Conservation (phyloP, 306 rosid genomes). For the Styphnolobium japonicum region DNA sequence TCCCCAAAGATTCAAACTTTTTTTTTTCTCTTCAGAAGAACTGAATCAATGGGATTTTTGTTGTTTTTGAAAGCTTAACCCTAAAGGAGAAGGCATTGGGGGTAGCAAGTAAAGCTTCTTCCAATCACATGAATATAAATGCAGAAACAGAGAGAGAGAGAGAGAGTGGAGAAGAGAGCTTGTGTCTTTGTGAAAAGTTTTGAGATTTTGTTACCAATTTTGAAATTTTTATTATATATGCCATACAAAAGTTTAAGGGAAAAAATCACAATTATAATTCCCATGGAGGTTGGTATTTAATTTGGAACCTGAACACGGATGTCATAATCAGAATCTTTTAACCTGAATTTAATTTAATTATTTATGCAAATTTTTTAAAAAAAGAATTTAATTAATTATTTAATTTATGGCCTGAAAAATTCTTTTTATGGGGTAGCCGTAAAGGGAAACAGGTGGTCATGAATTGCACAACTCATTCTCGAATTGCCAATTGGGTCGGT, state of each 20-base stretch:
- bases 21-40: neutral
- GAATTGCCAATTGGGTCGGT: slow-evolving; percentile 28
- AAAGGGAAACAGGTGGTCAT: slow-evolving; percentile 17
- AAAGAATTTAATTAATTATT: neutral
- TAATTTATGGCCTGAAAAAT: neutral
- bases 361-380: neutral
- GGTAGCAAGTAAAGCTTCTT: neutral
- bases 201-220: neutral
- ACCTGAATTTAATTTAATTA: neutral
- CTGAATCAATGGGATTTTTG: neutral
- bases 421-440: neutral
- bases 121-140: slow-evolving; percentile 13
- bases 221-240: neutral
- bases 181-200: neutral
- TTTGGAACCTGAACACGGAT: neutral
- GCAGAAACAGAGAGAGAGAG: neutral
- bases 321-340: slow-evolving; percentile 3
- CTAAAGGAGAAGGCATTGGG: slow-evolving; percentile 13
- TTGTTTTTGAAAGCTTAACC: slow-evolving; percentile 29
- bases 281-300: neutral
- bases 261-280: neutral
- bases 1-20: slow-evolving; percentile 8
- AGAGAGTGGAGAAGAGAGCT: neutral
- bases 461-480: slow-evolving; percentile 30
- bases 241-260: neutral